Evolutionary conservation across 176 grass and related monocot species (phyloP), one percentile per base, ranked within the genome.

Genomic region (Carex pumila): DNA sequence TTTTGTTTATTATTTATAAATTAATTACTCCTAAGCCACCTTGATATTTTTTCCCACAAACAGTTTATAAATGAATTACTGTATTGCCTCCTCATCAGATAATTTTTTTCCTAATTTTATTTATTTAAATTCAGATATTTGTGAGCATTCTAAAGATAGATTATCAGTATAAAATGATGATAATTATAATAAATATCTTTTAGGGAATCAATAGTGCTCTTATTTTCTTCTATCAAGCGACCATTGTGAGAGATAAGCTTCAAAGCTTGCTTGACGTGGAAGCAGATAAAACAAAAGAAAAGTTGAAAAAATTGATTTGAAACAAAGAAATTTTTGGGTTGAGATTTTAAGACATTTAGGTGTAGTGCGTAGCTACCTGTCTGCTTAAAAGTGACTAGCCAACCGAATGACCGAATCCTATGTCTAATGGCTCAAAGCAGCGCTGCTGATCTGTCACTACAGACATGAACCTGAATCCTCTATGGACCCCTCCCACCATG

Each of bases 321-420:
- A n/a, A 39, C 4, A 6, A 39, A 39, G 37, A 78, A 31, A 45
- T 54, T 31, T 83, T 83, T 25, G 45, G 39, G 61, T 52, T 83
- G 81, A 83, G 41, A 83, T 54, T 83, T 29, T 65, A 66, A 25
- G 37, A 81, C 5, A 18, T 49, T 32, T 83, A 66, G 60, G 58
- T 69, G 41, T 5, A 83, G 62, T 83, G 60, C 61, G 15, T 49
- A 69, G 62, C 62, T 68, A 36, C 39, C 62, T 86, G 91, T 93
- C 87, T 86, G 83, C 80, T 87, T 9, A 84, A 81, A 84, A 89
- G 65, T 82, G 94, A 97, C 86, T 85, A 67, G 84, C 71, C 87
- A 97, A 91, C 91, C 17, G 52, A 85, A 85, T 75, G 93, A 91
- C 91, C 17, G 52, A 85, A 85, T 75, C 82, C 89, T 82, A 72